Evolutionary conservation across 371 early-diverging fungal genomes (phyloP), one percentile per base, ranked within the genome.

Genomic region (Mortierella sp.): DNA sequence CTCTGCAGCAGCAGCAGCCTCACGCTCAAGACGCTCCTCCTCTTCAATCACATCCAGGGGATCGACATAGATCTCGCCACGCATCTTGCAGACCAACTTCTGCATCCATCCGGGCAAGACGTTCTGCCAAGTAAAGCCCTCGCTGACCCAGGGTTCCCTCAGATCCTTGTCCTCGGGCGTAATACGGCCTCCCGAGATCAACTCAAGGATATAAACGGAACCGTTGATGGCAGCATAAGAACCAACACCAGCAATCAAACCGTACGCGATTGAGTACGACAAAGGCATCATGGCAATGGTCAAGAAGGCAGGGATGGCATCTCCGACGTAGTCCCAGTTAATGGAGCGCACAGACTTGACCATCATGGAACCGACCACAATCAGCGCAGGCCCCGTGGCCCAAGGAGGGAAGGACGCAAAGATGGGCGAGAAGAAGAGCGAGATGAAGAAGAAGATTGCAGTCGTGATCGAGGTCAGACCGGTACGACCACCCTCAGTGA

Each of bases 381-480:
- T 86, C 60, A 93, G 82, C 2, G 94, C 94, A 6, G 93, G 92
- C 26, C 92, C 92, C 4, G 93, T 92, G 19, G 92, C 91, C 92
- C 93, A 92, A 21, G 92, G 92, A 48, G 94, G 94, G 83, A 93
- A 90, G 57, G 89, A 87, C 6, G 93, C 94, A 79, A 93, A 92
- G 75, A 93, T 91, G n/a, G 94, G 94, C 15, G 93, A 88, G 63
- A 93, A 91, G 84, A 93, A 93, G 48, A 93, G 80, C 44, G 88
- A 85, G 49, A 93, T 78, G 63, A 92, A 88, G 84, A 93, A 93
- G 67, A 87, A 85, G 71, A 93, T 76, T 12, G 85, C 87, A n/a
- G 85, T 80, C 2, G 86, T 73, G 27, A 94, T 81, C 37, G 92
- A 90, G 32, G 93, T 90, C 47, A 94, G 82, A 54, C 94, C 94